These are phyloP conservation scores for Trypethelium eluteriae DNA, from an alignment of 495 filamentous ascomycete genomes.

Conservation along the genomic window DNA sequence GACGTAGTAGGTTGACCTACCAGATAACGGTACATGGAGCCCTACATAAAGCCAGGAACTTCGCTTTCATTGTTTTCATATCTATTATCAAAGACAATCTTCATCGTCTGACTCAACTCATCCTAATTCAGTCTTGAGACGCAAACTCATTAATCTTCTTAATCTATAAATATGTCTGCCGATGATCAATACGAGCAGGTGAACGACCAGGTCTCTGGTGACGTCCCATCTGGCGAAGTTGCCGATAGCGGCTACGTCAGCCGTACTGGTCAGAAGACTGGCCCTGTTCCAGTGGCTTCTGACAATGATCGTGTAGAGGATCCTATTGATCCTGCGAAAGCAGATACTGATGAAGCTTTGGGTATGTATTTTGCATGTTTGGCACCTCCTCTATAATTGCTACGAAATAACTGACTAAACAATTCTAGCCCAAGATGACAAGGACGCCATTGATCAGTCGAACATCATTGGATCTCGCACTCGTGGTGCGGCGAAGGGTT, in stretches of 20 bases:
- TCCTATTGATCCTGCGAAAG: constrained; percentile 37
- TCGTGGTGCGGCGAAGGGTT: constrained; percentile 39
- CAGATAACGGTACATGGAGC: not conserved
- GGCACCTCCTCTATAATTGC: not conserved
- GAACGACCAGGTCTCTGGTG: constrained; percentile 23
- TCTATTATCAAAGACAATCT: not conserved
- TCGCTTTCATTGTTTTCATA: not conserved
- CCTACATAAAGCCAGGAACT: not conserved
- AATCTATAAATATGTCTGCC: constrained; percentile 2
- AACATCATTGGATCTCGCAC: constrained; percentile 46
- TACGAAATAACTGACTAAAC: not conserved
- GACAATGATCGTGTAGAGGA: constrained; percentile 46
- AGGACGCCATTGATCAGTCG: constrained; percentile 45
- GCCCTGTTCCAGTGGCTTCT: constrained; percentile 47
- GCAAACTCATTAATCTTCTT: not conserved
- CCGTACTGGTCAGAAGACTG: constrained; percentile 37
- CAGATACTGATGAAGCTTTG: constrained; percentile 46
- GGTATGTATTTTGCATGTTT: constrained; percentile 35
- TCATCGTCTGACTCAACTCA: not conserved
- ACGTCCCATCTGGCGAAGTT: constrained; percentile 25
- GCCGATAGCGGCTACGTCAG: constrained; percentile 38
- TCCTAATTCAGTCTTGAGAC: not conserved
- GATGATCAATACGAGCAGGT: constrained; percentile 27
- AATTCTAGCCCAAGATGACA: constrained; percentile 43
- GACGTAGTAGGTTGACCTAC: not conserved